Conservation (phyloP, 2,329 filamentous ascomycete species). For the Colletotrichum sp. region DNA sequence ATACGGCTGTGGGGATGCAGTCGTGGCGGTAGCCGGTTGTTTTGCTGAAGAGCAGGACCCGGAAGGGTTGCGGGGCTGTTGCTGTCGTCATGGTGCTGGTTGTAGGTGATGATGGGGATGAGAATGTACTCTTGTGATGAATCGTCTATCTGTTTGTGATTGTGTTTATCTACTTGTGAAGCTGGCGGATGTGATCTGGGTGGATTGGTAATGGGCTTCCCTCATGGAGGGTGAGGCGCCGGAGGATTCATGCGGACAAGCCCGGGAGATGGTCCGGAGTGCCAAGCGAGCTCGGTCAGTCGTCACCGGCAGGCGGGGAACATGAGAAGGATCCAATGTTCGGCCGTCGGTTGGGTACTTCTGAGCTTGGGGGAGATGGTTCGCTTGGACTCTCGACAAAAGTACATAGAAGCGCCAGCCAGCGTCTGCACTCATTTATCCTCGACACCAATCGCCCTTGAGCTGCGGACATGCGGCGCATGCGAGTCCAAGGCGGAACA, state of each 20-base stretch:
- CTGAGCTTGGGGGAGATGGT: neutral
- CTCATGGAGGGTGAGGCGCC: accelerated
- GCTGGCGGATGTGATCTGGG: accelerated
- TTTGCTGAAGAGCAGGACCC: constrained; percentile 43
- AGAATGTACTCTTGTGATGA: neutral
- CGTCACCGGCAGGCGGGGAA: neutral
- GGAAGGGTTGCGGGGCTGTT: constrained; percentile 19
- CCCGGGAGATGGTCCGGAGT: neutral
- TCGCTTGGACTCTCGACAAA: neutral
- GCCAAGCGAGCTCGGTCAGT: neutral
- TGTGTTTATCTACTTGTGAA: neutral
- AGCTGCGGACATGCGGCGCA: neutral
- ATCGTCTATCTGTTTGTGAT: neutral
- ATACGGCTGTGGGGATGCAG: constrained; percentile 41
- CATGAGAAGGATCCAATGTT: neutral
- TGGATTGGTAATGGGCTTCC: neutral
- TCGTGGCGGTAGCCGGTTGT: constrained; percentile 42
- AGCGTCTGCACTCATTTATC: accelerated
- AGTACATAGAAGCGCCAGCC: neutral
- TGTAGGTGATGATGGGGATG: neutral
- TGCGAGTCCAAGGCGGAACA: neutral
- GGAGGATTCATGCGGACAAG: neutral
- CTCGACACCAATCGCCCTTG: neutral
- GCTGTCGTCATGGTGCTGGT: neutral
- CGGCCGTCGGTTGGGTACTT: neutral